These are phyloP conservation scores for Myriosclerotinia scirpicola DNA, from an alignment of 2,329 filamentous ascomycete genomes.

Conservation along the genomic window DNA sequence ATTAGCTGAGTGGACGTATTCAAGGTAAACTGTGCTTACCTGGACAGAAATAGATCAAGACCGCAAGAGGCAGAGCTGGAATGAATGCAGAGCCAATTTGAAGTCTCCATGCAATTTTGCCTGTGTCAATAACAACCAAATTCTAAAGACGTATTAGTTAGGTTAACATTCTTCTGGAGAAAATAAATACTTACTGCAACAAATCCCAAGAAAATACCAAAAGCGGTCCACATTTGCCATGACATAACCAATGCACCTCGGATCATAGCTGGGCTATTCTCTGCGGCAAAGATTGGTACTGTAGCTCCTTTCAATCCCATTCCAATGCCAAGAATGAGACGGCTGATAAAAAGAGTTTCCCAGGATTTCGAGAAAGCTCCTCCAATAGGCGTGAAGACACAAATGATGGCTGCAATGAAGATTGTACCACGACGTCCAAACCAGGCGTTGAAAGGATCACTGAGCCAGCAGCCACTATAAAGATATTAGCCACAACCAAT, in stretches of 20 bases:
- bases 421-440: conserved; percentile 70
- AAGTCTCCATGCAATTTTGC: conserved; percentile 58
- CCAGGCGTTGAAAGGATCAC: conserved; percentile 62
- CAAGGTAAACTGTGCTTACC: background rate
- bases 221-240: conserved; percentile 72
- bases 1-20: background rate
- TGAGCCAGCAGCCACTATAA: conserved; percentile 61
- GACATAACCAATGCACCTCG: conserved; percentile 73
- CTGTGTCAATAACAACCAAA: conserved; percentile 54
- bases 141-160: conserved; percentile 25
- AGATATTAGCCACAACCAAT: conserved; percentile 42
- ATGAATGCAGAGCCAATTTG: conserved; percentile 66
- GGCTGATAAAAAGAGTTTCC: conserved; percentile 54
- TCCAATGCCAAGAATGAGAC: conserved; percentile 58
- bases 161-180: rapidly evolving
- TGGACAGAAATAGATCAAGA: conserved; percentile 64
- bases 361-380: conserved; percentile 58
- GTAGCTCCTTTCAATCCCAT: conserved; percentile 57
- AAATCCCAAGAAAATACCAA: conserved; percentile 55
- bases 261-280: conserved; percentile 53
- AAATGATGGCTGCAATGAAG: conserved; percentile 69
- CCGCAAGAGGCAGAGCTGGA: conserved; percentile 56
- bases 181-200: conserved; percentile 31
- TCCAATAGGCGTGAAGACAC: conserved; percentile 54
- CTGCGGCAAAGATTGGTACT: conserved; percentile 53